phyloP scores from a whole-genome alignment of 164 flowering plant species.

The Magnolia kwangsiensis region DNA sequence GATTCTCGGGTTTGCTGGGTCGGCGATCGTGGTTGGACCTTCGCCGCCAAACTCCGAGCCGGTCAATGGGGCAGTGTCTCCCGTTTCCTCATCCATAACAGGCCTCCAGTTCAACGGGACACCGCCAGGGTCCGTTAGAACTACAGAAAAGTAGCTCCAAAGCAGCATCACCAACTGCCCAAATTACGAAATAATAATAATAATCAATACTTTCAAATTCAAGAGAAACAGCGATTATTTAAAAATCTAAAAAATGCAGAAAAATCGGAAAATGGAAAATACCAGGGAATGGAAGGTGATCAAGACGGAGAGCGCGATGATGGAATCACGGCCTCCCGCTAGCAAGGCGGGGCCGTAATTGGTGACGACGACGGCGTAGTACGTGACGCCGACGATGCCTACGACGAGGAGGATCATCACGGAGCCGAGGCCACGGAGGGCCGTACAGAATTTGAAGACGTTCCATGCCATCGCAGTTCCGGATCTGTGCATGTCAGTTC shows the following conservation, averaged over 20 bases:
- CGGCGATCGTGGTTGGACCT: constrained; percentile 20
- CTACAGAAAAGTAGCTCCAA: constrained; percentile 96
- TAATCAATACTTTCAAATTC: neutral
- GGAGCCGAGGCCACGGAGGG: constrained; percentile 62
- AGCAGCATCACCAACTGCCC: constrained; percentile 88
- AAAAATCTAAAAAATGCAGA: neutral
- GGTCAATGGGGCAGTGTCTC: constrained; percentile 69
- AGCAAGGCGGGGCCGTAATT: constrained; percentile 69
- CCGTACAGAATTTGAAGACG: constrained; percentile 38
- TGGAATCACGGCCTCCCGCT: constrained; percentile 54
- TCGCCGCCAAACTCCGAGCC: constrained; percentile 39
- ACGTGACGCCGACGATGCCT: constrained; percentile 85
- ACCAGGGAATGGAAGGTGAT: constrained; percentile 75
- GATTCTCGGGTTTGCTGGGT: constrained; percentile 39
- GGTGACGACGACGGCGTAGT: constrained; percentile 76
- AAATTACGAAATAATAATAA: neutral
- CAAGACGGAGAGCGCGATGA: constrained; percentile 56
- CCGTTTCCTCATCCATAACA: constrained; percentile 75
- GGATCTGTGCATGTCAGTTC: constrained; percentile 72
- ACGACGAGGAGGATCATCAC: constrained; percentile 90
- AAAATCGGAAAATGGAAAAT: neutral
- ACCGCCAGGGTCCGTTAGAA: constrained; percentile 88
- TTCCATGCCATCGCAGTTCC: constrained; percentile 37
- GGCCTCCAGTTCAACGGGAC: constrained; percentile 97
- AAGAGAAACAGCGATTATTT: neutral